These are phyloP conservation scores for Boletus rex-veris DNA, from an alignment of 768 basidiomycete species.

Conservation along the genomic window DNA sequence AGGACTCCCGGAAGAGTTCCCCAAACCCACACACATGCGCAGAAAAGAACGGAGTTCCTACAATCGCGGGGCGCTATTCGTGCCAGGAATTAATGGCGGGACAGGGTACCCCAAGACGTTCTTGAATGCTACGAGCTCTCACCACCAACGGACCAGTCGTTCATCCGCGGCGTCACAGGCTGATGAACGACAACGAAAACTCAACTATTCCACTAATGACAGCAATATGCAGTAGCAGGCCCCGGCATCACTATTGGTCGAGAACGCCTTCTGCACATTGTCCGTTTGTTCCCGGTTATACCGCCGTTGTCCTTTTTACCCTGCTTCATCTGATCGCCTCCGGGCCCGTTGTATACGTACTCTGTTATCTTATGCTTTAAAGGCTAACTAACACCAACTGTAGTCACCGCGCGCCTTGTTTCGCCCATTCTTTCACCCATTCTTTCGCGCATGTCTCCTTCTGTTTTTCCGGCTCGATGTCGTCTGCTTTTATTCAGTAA, in stretches of 20 bases:
- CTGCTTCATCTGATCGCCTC: slow-evolving; percentile 19
- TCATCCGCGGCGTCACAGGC: slow-evolving; percentile 10
- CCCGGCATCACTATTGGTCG: background rate
- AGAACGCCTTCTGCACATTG: background rate
- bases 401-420: slow-evolving; percentile 11
- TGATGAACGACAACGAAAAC: slow-evolving; percentile 27
- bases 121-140: slow-evolving; percentile 18
- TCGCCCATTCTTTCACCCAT: slow-evolving; percentile 4
- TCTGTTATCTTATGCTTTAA: slow-evolving; percentile 33
- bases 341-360: slow-evolving; percentile 23
- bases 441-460: slow-evolving; percentile 1
- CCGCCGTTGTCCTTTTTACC: slow-evolving; percentile 5
- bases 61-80: slow-evolving; percentile 72
- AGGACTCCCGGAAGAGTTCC: slow-evolving; percentile 79
- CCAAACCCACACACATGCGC: slow-evolving; percentile 73
- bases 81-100: slow-evolving; percentile 39
- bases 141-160: slow-evolving; percentile 20
- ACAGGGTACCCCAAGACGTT: slow-evolving; percentile 28
- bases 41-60: slow-evolving; percentile 81
- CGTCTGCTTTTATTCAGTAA: slow-evolving; percentile 8
- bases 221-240: slow-evolving; percentile 5
- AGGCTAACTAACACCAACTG: slow-evolving; percentile 23
- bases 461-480: slow-evolving; percentile 5
- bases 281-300: slow-evolving; percentile 7
- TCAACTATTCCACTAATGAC: slow-evolving; percentile 9